These are phyloP conservation scores for Gymnopilus junonius DNA, from an alignment of 768 basidiomycete genomes.

Conservation along the genomic window DNA sequence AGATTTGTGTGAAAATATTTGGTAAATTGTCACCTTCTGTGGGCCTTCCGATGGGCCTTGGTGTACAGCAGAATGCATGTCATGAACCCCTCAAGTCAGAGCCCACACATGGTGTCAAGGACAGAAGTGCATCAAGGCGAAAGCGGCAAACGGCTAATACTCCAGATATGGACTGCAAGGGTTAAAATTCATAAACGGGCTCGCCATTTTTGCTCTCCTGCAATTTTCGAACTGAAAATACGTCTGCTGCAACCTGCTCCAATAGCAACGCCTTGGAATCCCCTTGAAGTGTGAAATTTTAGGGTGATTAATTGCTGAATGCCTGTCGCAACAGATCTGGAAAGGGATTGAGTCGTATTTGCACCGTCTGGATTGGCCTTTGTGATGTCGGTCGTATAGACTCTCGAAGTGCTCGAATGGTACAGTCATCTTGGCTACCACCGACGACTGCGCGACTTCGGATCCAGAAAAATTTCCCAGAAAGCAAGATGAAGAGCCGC, in stretches of 20 bases:
- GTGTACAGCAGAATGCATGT: background rate
- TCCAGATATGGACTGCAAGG: background rate
- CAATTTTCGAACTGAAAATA: background rate
- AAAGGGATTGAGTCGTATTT: background rate
- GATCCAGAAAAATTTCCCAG: background rate
- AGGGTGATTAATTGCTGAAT: background rate
- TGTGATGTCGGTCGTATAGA: background rate
- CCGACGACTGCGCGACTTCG: background rate
- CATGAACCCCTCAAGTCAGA: background rate
- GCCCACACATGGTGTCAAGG: background rate
- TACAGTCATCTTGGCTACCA: background rate
- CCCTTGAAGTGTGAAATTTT: background rate
- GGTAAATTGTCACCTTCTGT: constrained; percentile 5
- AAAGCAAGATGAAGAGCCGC: background rate
- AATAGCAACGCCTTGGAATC: background rate
- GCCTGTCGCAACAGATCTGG: background rate
- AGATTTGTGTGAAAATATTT: constrained; percentile 5
- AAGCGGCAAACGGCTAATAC: background rate
- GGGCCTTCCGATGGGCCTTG: background rate
- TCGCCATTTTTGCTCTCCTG: background rate
- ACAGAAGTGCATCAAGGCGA: background rate
- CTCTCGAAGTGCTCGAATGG: background rate
- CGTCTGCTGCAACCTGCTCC: background rate
- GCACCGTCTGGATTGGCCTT: background rate
- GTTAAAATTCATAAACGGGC: background rate